phyloP scores from a whole-genome alignment of 164 flowering plant genomes.

The Vitis labrusca region DNA sequence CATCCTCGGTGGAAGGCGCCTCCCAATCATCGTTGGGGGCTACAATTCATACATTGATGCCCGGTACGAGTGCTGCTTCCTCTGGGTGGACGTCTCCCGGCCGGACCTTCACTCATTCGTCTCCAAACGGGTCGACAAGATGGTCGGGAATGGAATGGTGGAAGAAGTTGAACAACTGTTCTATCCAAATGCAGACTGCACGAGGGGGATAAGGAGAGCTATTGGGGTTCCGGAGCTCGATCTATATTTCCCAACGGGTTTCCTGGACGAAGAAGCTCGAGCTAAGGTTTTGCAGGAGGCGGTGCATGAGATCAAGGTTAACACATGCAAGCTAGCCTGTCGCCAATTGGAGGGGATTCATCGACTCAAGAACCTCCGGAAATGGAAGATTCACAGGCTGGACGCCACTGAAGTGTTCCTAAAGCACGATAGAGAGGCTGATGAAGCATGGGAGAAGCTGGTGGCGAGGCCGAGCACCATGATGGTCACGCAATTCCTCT shows the following conservation, averaged over 20 bases:
- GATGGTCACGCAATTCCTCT: neutral
- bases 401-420: slow-evolving; percentile 14
- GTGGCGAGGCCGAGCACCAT: neutral
- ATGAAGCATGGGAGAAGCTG: slow-evolving; percentile 8
- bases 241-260: neutral
- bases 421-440: neutral
- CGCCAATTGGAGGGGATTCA: slow-evolving; percentile 13
- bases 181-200: slow-evolving; percentile 5
- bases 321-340: slow-evolving; percentile 5
- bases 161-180: slow-evolving; percentile 12
- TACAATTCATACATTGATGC: slow-evolving; percentile 13
- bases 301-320: slow-evolving; percentile 4
- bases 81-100: slow-evolving; percentile 21
- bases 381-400: slow-evolving; percentile 16
- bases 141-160: slow-evolving; percentile 17
- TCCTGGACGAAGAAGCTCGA: neutral
- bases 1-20: neutral
- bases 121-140: slow-evolving; percentile 13
- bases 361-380: neutral
- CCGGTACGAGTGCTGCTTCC: slow-evolving; percentile 10
- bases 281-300: neutral
- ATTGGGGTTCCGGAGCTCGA: slow-evolving; percentile 23
- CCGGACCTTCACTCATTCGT: slow-evolving; percentile 1
- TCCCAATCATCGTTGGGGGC: slow-evolving; percentile 23
- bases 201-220: slow-evolving; percentile 9